These are phyloP conservation scores for Gonapodya prolifera DNA, from an alignment of 192 early-diverging fungal genomes.

Conservation along the genomic window DNA sequence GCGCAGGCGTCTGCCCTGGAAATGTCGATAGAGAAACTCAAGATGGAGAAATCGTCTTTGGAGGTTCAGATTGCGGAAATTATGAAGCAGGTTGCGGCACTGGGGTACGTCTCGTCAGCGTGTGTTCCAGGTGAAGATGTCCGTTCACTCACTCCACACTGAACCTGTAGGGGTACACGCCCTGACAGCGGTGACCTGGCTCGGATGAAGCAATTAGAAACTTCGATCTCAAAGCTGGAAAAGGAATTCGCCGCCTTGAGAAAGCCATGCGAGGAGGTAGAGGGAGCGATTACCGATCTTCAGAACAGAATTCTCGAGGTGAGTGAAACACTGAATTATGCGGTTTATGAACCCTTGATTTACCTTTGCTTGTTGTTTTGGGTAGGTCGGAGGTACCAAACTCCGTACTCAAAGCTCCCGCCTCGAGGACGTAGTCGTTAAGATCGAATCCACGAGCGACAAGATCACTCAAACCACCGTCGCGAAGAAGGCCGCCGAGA, in stretches of 20 bases:
- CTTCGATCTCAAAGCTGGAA: slow-evolving; percentile 29
- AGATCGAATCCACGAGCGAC: slow-evolving; percentile 54
- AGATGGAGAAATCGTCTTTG: slow-evolving; percentile 58
- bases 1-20: slow-evolving; percentile 42
- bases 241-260: slow-evolving; percentile 34
- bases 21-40: slow-evolving; percentile 46
- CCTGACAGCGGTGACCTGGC: slow-evolving; percentile 20
- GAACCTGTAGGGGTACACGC: slow-evolving; percentile 9
- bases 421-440: slow-evolving; percentile 65
- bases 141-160: neutral
- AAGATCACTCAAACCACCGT: slow-evolving; percentile 61
- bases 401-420: slow-evolving; percentile 74
- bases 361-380: too few species aligned
- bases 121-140: neutral
- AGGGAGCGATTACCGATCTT: slow-evolving; percentile 63
- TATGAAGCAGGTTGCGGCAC: slow-evolving; percentile 41
- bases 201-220: slow-evolving; percentile 23
- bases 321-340: too few species aligned
- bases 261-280: slow-evolving; percentile 43
- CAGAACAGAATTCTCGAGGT: slow-evolving; percentile 84
- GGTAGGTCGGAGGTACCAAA: slow-evolving; percentile 69
- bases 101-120: slow-evolving; percentile 26
- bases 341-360: too few species aligned
- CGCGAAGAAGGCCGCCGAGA: slow-evolving; percentile 59
- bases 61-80: slow-evolving; percentile 55